These are phyloP conservation scores for Barnettozyma populi DNA, from an alignment of 805 yeast genomes.

Conservation along the genomic window DNA sequence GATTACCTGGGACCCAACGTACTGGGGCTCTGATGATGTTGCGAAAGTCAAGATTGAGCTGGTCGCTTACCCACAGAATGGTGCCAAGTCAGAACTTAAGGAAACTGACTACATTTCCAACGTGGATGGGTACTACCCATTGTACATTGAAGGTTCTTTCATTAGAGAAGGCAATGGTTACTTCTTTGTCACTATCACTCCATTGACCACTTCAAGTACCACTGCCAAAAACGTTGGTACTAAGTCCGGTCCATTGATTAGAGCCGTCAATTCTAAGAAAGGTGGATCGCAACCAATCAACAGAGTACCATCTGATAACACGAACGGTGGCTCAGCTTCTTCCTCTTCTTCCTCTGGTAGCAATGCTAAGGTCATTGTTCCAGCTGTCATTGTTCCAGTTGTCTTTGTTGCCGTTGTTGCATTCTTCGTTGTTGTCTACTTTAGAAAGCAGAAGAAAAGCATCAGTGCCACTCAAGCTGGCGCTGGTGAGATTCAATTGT, in stretches of 20 bases:
- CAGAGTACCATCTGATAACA: slow-evolving; percentile 39
- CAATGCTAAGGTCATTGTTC: slow-evolving; percentile 32
- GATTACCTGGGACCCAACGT: slow-evolving; percentile 44
- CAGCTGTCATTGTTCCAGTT: slow-evolving; percentile 40
- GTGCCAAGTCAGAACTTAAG: slow-evolving; percentile 28
- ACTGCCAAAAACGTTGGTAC: slow-evolving; percentile 35
- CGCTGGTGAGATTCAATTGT: slow-evolving; percentile 20
- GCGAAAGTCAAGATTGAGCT: slow-evolving; percentile 30
- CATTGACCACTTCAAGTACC: slow-evolving; percentile 30
- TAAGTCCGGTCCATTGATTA: slow-evolving; percentile 34
- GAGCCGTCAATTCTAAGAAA: slow-evolving; percentile 28
- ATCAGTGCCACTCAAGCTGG: slow-evolving; percentile 1
- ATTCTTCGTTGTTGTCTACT: slow-evolving; percentile 28
- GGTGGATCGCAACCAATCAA: slow-evolving; percentile 29
- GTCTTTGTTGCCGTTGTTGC: slow-evolving; percentile 28
- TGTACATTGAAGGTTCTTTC: slow-evolving; percentile 28
- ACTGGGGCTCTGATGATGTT: slow-evolving; percentile 34
- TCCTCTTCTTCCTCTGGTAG: slow-evolving; percentile 14
- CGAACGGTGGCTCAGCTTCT: background rate
- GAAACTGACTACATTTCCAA: slow-evolving; percentile 31
- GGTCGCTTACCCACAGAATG: slow-evolving; percentile 31
- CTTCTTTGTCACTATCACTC: slow-evolving; percentile 35
- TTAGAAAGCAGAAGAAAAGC: slow-evolving; percentile 24
- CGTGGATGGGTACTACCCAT: slow-evolving; percentile 36
- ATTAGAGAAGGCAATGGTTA: slow-evolving; percentile 27